Conservation (phyloP, 2,329 filamentous ascomycete genomes). For the Pseudogymnoascus sp. region DNA sequence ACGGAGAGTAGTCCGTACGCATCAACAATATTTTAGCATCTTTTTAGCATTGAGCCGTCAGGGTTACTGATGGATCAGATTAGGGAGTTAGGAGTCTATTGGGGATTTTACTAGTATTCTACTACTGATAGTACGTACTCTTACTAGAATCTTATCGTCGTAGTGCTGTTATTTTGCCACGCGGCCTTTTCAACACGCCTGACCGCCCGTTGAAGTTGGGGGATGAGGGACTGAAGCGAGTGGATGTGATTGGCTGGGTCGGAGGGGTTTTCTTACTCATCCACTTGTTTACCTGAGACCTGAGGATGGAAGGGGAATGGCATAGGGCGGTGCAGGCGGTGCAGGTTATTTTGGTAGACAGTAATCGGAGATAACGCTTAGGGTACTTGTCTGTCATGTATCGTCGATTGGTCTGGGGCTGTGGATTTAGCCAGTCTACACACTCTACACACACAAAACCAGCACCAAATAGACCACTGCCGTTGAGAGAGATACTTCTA, state of each 20-base stretch:
- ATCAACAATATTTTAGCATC: too few species aligned
- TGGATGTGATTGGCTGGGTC: neutral
- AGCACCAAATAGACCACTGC: neutral
- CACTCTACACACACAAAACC: neutral
- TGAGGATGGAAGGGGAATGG: neutral
- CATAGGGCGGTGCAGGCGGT: neutral
- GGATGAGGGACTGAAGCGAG: neutral
- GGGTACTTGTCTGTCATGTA: neutral
- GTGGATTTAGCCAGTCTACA: neutral
- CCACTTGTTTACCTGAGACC: neutral
- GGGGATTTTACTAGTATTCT: neutral
- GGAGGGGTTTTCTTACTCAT: neutral
- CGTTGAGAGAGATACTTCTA: neutral
- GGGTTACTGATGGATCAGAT: neutral
- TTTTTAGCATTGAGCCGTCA: neutral
- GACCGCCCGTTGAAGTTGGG: neutral
- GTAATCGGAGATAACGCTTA: neutral
- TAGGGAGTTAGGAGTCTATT: neutral
- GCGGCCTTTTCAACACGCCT: neutral
- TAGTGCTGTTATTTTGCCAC: neutral
- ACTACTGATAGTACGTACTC: neutral
- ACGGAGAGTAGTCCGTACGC: too few species aligned
- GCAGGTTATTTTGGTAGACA: constrained; percentile 3
- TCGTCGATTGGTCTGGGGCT: neutral
- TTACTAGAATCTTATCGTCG: neutral